phyloP scores from a whole-genome alignment of 306 rosid species.

The Fagus sylvatica region DNA sequence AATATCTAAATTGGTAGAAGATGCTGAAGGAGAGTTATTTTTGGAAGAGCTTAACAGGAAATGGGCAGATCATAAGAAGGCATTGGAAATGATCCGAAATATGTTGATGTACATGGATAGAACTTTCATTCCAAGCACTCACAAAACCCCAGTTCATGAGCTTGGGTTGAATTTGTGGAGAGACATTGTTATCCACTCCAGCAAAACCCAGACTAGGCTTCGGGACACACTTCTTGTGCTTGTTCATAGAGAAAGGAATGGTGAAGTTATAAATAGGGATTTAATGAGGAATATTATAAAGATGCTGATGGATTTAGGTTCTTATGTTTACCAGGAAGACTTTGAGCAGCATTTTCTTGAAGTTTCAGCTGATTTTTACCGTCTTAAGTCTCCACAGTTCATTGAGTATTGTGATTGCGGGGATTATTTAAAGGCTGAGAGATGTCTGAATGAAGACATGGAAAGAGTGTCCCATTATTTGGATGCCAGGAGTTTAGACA shows the following conservation, averaged over 20 bases:
- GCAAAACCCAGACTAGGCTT: constrained; percentile 49
- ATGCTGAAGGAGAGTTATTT: constrained; percentile 54
- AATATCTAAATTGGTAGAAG: constrained; percentile 44
- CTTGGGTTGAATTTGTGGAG: constrained; percentile 63
- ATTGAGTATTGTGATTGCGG: constrained; percentile 59
- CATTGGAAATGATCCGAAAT: constrained; percentile 57
- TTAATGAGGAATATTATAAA: constrained; percentile 53
- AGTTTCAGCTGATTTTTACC: constrained; percentile 48
- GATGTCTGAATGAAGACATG: constrained; percentile 48
- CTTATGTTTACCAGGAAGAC: constrained; percentile 45
- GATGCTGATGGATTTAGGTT: constrained; percentile 55
- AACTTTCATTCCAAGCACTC: constrained; percentile 49
- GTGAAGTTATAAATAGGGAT: constrained; percentile 52
- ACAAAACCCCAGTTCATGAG: constrained; percentile 53
- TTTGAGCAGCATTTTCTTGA: constrained; percentile 51
- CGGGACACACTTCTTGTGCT: constrained; percentile 51
- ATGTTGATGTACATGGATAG: constrained; percentile 64
- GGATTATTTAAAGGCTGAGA: constrained; percentile 54
- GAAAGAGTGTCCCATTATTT: constrained; percentile 55
- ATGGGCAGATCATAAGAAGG: constrained; percentile 61
- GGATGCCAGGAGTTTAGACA: constrained; percentile 44
- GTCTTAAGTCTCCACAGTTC: constrained; percentile 49
- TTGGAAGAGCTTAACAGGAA: constrained; percentile 59
- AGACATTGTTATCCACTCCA: constrained; percentile 52
- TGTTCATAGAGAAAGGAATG: constrained; percentile 47